Evolutionary conservation across 805 yeast species (phyloP).

Genomic region (Starmerella bombicola): DNA sequence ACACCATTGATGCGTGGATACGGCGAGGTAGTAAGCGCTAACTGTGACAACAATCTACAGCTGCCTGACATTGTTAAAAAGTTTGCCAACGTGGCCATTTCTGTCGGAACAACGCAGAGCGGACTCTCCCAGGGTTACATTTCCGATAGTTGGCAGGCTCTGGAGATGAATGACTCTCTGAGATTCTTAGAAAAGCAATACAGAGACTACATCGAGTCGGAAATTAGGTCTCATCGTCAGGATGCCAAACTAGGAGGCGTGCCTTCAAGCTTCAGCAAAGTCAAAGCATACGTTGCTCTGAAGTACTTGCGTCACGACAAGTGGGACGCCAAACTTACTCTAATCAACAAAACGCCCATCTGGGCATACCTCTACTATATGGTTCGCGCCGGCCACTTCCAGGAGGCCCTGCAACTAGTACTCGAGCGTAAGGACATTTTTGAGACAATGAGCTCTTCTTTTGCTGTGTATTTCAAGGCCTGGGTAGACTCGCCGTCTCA

Average conservation of each 20-base stretch:
- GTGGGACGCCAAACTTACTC: constrained; percentile 44
- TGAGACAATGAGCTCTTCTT: constrained; percentile 72
- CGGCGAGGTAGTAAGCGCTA: constrained; percentile 11
- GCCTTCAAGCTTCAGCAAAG: constrained; percentile 60
- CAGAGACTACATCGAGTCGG: constrained; percentile 54
- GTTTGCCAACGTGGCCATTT: constrained; percentile 7
- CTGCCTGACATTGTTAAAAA: constrained; percentile 12
- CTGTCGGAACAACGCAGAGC: not conserved
- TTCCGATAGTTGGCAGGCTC: constrained; percentile 19
- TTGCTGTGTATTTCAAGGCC: constrained; percentile 65
- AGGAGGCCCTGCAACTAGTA: constrained; percentile 66
- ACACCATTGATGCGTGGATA: constrained; percentile 16
- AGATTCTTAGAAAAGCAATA: constrained; percentile 63
- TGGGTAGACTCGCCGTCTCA: constrained; percentile 46
- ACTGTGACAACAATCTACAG: constrained; percentile 11
- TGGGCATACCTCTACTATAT: constrained; percentile 87
- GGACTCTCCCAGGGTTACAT: constrained; percentile 4
- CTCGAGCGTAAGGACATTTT: constrained; percentile 54
- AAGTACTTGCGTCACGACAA: constrained; percentile 33
- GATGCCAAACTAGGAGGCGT: constrained; percentile 48
- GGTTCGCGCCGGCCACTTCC: constrained; percentile 66
- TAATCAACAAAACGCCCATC: constrained; percentile 76
- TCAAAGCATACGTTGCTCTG: constrained; percentile 47
- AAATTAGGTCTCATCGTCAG: constrained; percentile 40
- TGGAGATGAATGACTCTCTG: constrained; percentile 11